Conservation (phyloP, 345 rosid species). For the Camelina hispida region DNA sequence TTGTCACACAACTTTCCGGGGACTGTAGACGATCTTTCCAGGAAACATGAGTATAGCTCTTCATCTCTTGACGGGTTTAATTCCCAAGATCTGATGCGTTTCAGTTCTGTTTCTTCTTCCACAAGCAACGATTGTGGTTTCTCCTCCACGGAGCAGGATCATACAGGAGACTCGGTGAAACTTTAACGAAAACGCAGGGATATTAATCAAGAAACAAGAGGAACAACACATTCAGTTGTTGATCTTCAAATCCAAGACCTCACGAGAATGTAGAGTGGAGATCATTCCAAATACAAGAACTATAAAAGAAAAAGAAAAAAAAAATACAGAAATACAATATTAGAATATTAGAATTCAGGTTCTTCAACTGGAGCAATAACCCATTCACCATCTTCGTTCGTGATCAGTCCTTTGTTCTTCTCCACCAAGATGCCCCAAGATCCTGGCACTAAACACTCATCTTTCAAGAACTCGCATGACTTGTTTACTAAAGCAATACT, state of each 20-base stretch:
- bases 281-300: too few species aligned
- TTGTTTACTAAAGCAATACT: slow-evolving; percentile 88
- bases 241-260: slow-evolving; percentile 61
- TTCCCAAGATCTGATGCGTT: slow-evolving; percentile 54
- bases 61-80: slow-evolving; percentile 59
- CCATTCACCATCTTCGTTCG: slow-evolving; percentile 71
- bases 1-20: slow-evolving; percentile 17
- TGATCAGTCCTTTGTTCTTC: slow-evolving; percentile 80
- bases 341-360: slow-evolving; percentile 56
- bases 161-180: slow-evolving; percentile 47
- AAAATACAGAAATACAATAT: too few species aligned
- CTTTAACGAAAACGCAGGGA: slow-evolving; percentile 56
- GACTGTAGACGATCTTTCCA: slow-evolving; percentile 32
- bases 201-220: slow-evolving; percentile 37
- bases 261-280: slow-evolving; percentile 50
- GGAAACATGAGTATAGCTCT: slow-evolving; percentile 39
- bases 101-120: slow-evolving; percentile 73
- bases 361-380: slow-evolving; percentile 52
- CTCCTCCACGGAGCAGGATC: slow-evolving; percentile 39
- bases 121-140: slow-evolving; percentile 56
- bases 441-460: slow-evolving; percentile 74
- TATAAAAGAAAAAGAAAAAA: too few species aligned
- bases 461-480: slow-evolving; percentile 67
- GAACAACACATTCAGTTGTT: slow-evolving; percentile 49
- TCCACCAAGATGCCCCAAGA: slow-evolving; percentile 95